Evolutionary conservation across 1,284 basidiomycete species (phyloP).

Genomic region (Marasmius tenuissimus): DNA sequence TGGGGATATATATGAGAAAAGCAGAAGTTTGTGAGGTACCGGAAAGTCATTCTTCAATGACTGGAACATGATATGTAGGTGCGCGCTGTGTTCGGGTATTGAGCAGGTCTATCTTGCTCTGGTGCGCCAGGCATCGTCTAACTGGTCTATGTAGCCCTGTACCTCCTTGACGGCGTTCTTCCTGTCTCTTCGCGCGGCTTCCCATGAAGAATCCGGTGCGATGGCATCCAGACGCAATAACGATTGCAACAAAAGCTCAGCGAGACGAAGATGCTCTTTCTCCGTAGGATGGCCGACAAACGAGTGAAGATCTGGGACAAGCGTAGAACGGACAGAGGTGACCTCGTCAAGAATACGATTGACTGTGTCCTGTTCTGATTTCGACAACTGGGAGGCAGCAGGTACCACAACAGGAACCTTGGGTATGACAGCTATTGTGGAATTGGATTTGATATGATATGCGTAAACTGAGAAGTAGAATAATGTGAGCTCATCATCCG

Average conservation of each 20-base stretch:
- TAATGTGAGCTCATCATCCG: conserved; percentile 2
- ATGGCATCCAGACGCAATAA: conserved; percentile 78
- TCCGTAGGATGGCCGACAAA: conserved; percentile 43
- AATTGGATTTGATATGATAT: conserved; percentile 60
- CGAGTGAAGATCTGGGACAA: conserved; percentile 53
- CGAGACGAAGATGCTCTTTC: conserved; percentile 61
- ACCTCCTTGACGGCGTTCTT: conserved; percentile 75
- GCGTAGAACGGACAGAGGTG: conserved; percentile 47
- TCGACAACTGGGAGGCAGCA: conserved; percentile 25
- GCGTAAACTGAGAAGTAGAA: conserved; percentile 49
- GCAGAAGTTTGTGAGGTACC: too few species aligned
- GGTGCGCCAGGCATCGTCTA: conserved; percentile 12
- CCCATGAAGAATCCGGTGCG: conserved; percentile 66
- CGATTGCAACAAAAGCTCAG: conserved; percentile 74
- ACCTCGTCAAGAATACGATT: conserved; percentile 61
- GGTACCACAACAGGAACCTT: conserved; percentile 29
- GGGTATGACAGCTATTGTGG: conserved; percentile 60
- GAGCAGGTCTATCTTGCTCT: conserved; percentile 3
- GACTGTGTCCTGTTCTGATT: conserved; percentile 55
- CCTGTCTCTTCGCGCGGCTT: conserved; percentile 65
- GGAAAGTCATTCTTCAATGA: too few species aligned
- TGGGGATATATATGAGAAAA: too few species aligned
- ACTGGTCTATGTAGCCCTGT: conserved; percentile 52
- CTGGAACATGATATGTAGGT: too few species aligned
- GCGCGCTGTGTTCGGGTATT: background rate